Percentiles rank a stretch among this genome's conserved stretches.
phyloP scores from a whole-genome alignment of 805 yeast genomes.

The Millerozyma miso region DNA sequence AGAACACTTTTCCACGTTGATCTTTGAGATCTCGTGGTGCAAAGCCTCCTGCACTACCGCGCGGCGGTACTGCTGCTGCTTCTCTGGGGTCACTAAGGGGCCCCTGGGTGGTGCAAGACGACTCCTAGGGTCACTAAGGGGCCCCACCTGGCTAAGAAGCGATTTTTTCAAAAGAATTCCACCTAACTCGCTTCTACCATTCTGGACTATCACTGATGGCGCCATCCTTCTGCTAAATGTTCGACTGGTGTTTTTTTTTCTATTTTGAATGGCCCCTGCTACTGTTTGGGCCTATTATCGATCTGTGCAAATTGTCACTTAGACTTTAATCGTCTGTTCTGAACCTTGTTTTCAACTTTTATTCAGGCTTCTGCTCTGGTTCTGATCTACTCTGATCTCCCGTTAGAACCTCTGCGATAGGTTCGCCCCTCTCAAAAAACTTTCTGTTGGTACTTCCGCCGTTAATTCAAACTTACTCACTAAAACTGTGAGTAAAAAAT shows the following conservation, averaged over 20 bases:
- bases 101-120: background rate
- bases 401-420: background rate
- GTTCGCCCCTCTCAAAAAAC: background rate
- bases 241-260: background rate
- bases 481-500: conserved; percentile 26
- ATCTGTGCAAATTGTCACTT: background rate
- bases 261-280: background rate
- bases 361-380: background rate
- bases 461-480: conserved; percentile 21
- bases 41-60: background rate
- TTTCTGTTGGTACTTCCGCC: background rate
- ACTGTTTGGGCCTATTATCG: background rate
- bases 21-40: conserved; percentile 22
- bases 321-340: background rate
- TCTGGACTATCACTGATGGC: background rate
- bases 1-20: conserved; percentile 56
- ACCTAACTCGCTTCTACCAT: background rate
- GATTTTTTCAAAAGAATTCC: background rate
- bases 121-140: background rate
- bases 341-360: background rate
- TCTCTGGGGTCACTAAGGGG: background rate
- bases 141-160: background rate
- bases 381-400: background rate
- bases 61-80: background rate
- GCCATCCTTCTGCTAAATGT: background rate